A percentile compares a stretch with the other conserved stretches of the same genome.
These are phyloP conservation scores for Talaromyces thailandensis DNA, from an alignment of 495 filamentous ascomycete species.

Conservation along the genomic window DNA sequence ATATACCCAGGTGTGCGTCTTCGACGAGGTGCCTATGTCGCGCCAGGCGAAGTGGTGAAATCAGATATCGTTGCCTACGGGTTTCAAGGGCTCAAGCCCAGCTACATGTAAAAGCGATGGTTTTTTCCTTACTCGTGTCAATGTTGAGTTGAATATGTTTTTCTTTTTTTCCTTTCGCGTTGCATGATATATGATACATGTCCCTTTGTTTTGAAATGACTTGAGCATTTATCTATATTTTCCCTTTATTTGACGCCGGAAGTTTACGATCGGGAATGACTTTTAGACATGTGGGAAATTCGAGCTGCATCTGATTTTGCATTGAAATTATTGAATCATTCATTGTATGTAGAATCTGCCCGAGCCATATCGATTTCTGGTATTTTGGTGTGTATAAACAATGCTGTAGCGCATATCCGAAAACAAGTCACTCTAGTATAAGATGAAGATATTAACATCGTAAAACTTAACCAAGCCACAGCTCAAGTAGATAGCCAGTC, in stretches of 20 bases:
- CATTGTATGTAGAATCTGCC: background rate
- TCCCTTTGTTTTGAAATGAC: background rate
- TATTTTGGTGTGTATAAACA: background rate
- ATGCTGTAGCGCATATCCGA: background rate
- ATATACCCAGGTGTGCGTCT: constrained; percentile 57
- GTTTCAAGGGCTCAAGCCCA: constrained; percentile 36
- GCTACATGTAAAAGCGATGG: constrained; percentile 27
- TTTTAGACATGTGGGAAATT: background rate
- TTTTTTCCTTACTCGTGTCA: background rate
- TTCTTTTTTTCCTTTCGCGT: background rate
- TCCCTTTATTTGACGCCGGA: background rate
- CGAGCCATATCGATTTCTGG: background rate
- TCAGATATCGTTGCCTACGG: constrained; percentile 35
- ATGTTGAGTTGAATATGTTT: background rate
- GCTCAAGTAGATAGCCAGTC: constrained; percentile 54
- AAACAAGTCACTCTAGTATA: background rate
- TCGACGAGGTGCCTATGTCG: constrained; percentile 33
- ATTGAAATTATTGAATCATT: background rate
- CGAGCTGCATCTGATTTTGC: background rate
- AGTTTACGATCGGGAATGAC: background rate
- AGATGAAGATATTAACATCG: background rate
- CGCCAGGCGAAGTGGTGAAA: constrained; percentile 38
- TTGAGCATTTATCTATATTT: background rate
- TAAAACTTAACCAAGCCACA: background rate
- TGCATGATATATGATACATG: background rate